A percentile compares a stretch with the other conserved stretches of the same genome.
These are phyloP conservation scores for Dimargaris cristalligena DNA, from an alignment of 192 early-diverging fungal species.

Conservation along the genomic window DNA sequence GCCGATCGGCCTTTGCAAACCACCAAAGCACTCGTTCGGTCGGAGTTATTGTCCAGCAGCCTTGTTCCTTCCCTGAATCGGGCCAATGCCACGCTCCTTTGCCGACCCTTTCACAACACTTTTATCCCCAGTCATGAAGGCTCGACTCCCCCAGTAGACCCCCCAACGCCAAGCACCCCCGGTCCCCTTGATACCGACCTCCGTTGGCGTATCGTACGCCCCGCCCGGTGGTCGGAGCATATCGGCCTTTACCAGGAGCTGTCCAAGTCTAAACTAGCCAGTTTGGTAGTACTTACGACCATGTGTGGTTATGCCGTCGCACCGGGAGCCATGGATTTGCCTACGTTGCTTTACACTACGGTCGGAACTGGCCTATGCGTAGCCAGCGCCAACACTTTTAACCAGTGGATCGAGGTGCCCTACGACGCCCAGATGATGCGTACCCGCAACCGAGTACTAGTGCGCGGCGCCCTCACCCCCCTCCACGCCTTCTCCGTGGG, in stretches of 20 bases:
- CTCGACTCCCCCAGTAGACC: too few species aligned
- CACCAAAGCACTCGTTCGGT: too few species aligned
- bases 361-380: constrained; percentile 77
- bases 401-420: constrained; percentile 90
- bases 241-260: constrained; percentile 51
- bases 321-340: constrained; percentile 38
- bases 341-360: constrained; percentile 62
- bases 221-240: background rate
- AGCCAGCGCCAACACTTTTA: constrained; percentile 79
- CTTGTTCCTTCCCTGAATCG: too few species aligned
- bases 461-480: constrained; percentile 56
- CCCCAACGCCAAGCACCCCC: too few species aligned
- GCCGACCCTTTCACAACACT: too few species aligned
- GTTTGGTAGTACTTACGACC: constrained; percentile 78
- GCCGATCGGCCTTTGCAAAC: too few species aligned
- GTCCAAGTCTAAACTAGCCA: constrained; percentile 71
- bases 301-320: constrained; percentile 92
- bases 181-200: too few species aligned
- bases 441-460: constrained; percentile 74
- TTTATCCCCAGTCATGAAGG: too few species aligned
- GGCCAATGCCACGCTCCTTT: too few species aligned
- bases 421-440: constrained; percentile 97
- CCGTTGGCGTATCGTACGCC: constrained; percentile 5
- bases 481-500: constrained; percentile 67
- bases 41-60: too few species aligned